These are phyloP conservation scores for Mariannaea elegans DNA, from an alignment of 2,329 filamentous ascomycete species.

Conservation along the genomic window DNA sequence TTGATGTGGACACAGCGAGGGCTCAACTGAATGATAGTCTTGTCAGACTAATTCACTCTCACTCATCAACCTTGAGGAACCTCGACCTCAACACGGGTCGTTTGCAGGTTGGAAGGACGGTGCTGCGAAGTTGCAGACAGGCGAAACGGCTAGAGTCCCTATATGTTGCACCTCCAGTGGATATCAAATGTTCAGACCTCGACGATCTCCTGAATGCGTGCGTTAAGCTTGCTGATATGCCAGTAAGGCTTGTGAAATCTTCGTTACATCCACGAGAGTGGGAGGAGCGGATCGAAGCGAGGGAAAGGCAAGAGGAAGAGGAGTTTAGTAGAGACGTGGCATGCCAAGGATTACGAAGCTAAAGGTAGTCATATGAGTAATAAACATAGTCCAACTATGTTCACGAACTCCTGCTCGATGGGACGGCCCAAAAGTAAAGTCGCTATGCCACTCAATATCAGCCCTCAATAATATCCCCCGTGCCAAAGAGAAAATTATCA, in stretches of 20 bases:
- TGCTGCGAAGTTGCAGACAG: not conserved
- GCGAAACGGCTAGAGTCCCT: constrained; percentile 10
- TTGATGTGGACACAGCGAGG: not conserved
- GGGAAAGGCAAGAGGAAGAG: too few relatives aligned
- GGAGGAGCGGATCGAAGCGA: too few relatives aligned
- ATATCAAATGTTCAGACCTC: not conserved
- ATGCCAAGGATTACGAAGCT: too few relatives aligned
- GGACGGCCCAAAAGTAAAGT: too few relatives aligned
- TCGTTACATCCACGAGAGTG: not conserved
- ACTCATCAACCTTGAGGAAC: not conserved
- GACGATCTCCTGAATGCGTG: constrained; percentile 8
- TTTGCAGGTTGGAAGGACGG: not conserved
- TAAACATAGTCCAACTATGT: too few relatives aligned
- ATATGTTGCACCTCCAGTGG: not conserved
- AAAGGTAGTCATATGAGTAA: too few relatives aligned
- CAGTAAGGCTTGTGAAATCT: not conserved
- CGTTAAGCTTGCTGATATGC: constrained; percentile 2
- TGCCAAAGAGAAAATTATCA: constrained; percentile 9
- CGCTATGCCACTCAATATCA: too few relatives aligned
- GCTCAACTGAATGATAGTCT: not conserved
- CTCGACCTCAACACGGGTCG: not conserved
- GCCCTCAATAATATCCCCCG: constrained; percentile 5
- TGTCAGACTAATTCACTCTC: not conserved
- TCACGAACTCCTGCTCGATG: too few relatives aligned
- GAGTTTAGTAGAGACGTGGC: too few relatives aligned